Conservation (phyloP, 139 green algal genomes). For the Pleodorina starrii region DNA sequence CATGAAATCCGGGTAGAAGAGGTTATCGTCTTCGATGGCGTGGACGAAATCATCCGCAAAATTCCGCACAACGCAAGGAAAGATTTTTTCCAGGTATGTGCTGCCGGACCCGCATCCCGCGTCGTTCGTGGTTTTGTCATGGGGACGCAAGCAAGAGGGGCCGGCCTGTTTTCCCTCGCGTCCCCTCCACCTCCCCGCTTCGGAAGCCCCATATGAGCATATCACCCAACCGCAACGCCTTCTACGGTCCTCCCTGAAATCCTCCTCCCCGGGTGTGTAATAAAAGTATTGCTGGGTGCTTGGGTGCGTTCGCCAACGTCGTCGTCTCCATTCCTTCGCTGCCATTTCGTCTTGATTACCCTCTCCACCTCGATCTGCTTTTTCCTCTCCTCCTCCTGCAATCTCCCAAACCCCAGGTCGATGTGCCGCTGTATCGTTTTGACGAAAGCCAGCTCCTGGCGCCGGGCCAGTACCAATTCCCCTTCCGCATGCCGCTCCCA, state of each 20-base stretch:
- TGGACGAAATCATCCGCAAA: not conserved
- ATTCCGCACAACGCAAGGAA: not conserved
- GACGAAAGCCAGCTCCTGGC: not conserved
- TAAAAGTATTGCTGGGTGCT: too few relatives aligned
- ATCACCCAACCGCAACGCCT: too few relatives aligned
- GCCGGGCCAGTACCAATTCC: slow-evolving; percentile 10
- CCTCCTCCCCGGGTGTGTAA: too few relatives aligned
- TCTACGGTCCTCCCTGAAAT: too few relatives aligned
- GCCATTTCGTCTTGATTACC: not conserved
- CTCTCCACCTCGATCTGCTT: not conserved
- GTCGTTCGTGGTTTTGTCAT: not conserved
- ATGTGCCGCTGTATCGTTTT: not conserved
- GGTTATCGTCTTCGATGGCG: not conserved
- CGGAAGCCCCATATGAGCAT: too few relatives aligned
- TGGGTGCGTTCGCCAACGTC: too few relatives aligned
- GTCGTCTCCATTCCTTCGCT: too few relatives aligned
- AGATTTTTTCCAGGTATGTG: not conserved
- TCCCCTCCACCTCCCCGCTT: too few relatives aligned
- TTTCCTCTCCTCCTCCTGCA: too few relatives aligned
- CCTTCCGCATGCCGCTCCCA: not conserved
- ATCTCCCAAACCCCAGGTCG: not conserved
- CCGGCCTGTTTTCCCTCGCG: too few relatives aligned
- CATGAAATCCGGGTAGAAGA: not conserved
- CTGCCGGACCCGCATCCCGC: too few relatives aligned
- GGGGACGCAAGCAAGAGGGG: not conserved